Base-by-base conservation (phyloP, 1,284 basidiomycete species). In the Heterobasidion parviporum region DNA sequence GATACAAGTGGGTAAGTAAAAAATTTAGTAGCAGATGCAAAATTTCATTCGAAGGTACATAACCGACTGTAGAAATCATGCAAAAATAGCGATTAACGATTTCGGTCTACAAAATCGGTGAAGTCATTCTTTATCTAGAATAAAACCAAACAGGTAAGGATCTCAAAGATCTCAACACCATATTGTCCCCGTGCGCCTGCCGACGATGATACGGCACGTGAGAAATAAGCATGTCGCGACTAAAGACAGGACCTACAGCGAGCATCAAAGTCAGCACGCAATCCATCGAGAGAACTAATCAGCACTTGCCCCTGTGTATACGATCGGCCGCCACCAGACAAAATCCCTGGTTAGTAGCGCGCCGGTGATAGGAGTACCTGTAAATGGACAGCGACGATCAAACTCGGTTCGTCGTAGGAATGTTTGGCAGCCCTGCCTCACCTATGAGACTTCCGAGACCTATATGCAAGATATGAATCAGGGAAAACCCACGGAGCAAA, bases 381-480 rank as follows among this genome's bases (percentile, higher is more conserved):
- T 14, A 32, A 47, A 32, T 14, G 46, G 46, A 16, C 9, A 15
- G 46, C 10, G 46, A 47, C 18, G 16, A 32, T 14, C 46, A 47
- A 32, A 10, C 16, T 18, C 16, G 16, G 16, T 44, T 12, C 16
- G 16, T 16, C 41, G 41, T 14, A 44, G 41, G 41, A 44, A 44
- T 44, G 12, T 16, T 16, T 44, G 16, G 41, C 12, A 44, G 41
- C 12, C 12, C 14, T 16, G 14, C 12, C 16, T 44, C 16, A 53
- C 51, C 51, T 10, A 53, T 38, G 16, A 53, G 51, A 43, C 51
- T 53, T 6, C 36, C 51, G 9, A 53, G 51, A 26, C 51, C 51
- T 44, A 12, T n/a, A 18, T 20, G 32, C n/a, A 26, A 18, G 18
- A 35, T 18, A 43, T 12, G 34, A 16, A 7, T n/a, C 10, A 52